phyloP scores from a whole-genome alignment of 139 green algal species.

The Chlorella sp. region DNA sequence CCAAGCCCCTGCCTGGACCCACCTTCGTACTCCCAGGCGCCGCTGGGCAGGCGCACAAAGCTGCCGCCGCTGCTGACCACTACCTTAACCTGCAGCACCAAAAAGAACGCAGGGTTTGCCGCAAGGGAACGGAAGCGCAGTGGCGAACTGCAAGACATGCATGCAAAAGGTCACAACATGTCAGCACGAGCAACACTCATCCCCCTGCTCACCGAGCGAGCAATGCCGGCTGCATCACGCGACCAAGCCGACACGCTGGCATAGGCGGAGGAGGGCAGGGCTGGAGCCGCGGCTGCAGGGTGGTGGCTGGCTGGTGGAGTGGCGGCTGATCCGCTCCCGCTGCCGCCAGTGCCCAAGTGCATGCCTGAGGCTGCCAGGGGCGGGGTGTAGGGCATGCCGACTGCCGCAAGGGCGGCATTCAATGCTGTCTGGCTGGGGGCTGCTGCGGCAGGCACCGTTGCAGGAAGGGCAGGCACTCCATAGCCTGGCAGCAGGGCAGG shows the following conservation, averaged over 20 bases:
- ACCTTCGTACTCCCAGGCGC: conserved; percentile 54
- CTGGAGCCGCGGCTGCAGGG: neutral
- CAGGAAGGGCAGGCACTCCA: too few relatives aligned
- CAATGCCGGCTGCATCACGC: neutral
- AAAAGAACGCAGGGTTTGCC: too few relatives aligned
- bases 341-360: neutral
- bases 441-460: neutral
- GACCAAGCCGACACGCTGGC: conserved; percentile 24
- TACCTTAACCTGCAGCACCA: conserved; percentile 59
- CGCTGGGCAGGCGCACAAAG: conserved; percentile 33
- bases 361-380: neutral
- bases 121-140: neutral
- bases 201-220: neutral
- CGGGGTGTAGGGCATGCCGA: neutral
- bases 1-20: neutral
- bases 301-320: neutral
- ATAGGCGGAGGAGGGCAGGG: neutral
- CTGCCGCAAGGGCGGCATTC: neutral
- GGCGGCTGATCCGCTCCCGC: neutral
- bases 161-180: too few relatives aligned
- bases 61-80: conserved; percentile 51
- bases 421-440: too few relatives aligned
- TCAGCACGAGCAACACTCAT: too few relatives aligned
- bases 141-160: too few relatives aligned
- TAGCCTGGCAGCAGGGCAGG: neutral